These are phyloP conservation scores for Aotearoamyces nothofagi DNA, from an alignment of 2,329 filamentous ascomycete species.

Conservation along the genomic window DNA sequence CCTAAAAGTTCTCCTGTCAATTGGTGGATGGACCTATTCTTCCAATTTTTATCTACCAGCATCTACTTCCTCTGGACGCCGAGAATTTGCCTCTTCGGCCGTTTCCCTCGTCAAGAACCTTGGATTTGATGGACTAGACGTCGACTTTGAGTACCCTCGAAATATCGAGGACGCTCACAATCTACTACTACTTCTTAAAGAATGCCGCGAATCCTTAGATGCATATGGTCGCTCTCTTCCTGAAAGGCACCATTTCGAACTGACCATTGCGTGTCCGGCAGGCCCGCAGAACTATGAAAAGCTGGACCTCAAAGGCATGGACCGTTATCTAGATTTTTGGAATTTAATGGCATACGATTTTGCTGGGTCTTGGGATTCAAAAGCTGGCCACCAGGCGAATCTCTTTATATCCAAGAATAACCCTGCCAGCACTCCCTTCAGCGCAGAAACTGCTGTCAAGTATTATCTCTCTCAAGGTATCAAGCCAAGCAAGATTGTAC, in stretches of 20 bases:
- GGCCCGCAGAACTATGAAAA: conserved; percentile 46
- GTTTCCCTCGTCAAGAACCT: conserved; percentile 65
- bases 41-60: conserved; percentile 66
- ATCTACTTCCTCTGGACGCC: conserved; percentile 53
- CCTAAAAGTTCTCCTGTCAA: conserved; percentile 71
- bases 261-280: conserved; percentile 49
- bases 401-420: conserved; percentile 43
- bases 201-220: conserved; percentile 41
- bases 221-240: conserved; percentile 31
- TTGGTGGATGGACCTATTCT: conserved; percentile 89
- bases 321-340: conserved; percentile 55
- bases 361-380: conserved; percentile 64
- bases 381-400: conserved; percentile 69
- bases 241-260: conserved; percentile 35
- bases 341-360: conserved; percentile 84
- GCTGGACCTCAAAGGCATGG: conserved; percentile 48
- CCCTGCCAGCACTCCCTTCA: conserved; percentile 61
- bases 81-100: conserved; percentile 56
- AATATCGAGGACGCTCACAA: conserved; percentile 35
- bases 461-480: conserved; percentile 56
- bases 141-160: conserved; percentile 56
- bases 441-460: conserved; percentile 52
- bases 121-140: conserved; percentile 60
- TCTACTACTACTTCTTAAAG: conserved; percentile 41
- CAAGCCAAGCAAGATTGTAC: conserved; percentile 54